Evolutionary conservation across 2,329 filamentous ascomycete genomes (phyloP).

Genomic region (Talaromyces pinophilus): DNA sequence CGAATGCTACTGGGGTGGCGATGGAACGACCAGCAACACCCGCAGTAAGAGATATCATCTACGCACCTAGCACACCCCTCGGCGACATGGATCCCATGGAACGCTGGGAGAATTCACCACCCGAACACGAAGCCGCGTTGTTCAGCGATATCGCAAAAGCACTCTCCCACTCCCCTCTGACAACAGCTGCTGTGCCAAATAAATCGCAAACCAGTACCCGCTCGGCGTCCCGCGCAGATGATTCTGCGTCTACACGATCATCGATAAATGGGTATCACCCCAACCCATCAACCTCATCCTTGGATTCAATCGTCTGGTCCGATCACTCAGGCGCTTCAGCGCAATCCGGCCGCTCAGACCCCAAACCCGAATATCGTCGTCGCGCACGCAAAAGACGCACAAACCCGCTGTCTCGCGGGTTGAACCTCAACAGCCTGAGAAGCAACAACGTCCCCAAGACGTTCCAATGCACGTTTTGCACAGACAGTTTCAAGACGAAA

Average conservation of each 20-base stretch:
- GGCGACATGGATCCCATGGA: conserved; percentile 21
- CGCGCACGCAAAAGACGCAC: conserved; percentile 21
- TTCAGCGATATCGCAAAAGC: conserved; percentile 23
- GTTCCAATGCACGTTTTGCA: conserved; percentile 51
- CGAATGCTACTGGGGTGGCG: background rate
- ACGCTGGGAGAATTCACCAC: conserved; percentile 23
- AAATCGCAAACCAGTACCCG: conserved; percentile 11
- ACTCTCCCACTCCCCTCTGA: conserved; percentile 3
- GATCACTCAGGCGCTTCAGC: conserved; percentile 18
- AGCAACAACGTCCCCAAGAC: conserved; percentile 13
- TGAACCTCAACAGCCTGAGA: conserved; percentile 5
- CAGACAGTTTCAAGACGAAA: conserved; percentile 49
- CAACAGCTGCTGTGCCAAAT: background rate
- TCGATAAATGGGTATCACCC: conserved; percentile 11
- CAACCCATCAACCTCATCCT: conserved; percentile 15
- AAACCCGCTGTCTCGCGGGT: conserved; percentile 8
- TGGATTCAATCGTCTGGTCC: conserved; percentile 19
- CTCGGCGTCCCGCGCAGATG: conserved; percentile 16
- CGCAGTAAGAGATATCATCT: conserved; percentile 10
- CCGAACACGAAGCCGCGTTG: conserved; percentile 20
- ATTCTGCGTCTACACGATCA: conserved; percentile 14
- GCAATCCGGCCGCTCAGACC: conserved; percentile 7
- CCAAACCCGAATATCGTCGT: conserved; percentile 9
- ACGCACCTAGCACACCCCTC: background rate
- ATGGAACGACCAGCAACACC: conserved; percentile 15